These are phyloP conservation scores for Scedosporium dehoogii DNA, from an alignment of 2,329 filamentous ascomycete genomes.

Conservation along the genomic window DNA sequence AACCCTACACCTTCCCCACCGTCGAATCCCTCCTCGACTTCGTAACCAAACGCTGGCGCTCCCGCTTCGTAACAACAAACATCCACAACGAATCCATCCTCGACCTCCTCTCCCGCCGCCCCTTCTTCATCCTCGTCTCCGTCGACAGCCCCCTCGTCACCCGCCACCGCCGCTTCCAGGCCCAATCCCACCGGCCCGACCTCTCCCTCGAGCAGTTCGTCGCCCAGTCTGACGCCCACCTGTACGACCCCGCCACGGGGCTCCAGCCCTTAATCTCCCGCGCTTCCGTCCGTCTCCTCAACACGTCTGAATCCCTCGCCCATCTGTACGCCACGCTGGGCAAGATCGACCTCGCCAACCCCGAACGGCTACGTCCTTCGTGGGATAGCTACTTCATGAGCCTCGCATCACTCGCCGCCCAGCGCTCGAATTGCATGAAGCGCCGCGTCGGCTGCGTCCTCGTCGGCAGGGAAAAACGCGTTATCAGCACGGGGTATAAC, in stretches of 20 bases:
- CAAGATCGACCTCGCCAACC: slow-evolving; percentile 66
- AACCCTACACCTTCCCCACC: slow-evolving; percentile 41
- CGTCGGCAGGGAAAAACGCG: slow-evolving; percentile 67
- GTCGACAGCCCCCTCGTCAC: slow-evolving; percentile 81
- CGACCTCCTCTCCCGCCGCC: slow-evolving; percentile 66
- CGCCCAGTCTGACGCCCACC: slow-evolving; percentile 55
- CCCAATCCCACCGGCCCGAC: slow-evolving; percentile 22
- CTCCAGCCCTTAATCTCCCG: slow-evolving; percentile 70
- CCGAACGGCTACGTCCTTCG: slow-evolving; percentile 70
- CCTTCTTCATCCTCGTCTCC: slow-evolving; percentile 88
- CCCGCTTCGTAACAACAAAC: slow-evolving; percentile 78
- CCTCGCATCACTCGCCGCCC: slow-evolving; percentile 81
- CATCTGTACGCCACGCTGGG: slow-evolving; percentile 64
- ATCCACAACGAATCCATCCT: slow-evolving; percentile 64
- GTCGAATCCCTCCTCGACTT: slow-evolving; percentile 67
- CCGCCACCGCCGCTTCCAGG: slow-evolving; percentile 70
- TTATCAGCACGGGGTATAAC: slow-evolving; percentile 95
- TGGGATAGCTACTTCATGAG: slow-evolving; percentile 99
- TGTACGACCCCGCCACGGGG: slow-evolving; percentile 58
- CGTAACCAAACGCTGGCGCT: slow-evolving; percentile 75
- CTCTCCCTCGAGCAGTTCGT: slow-evolving; percentile 45
- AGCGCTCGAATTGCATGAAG: slow-evolving; percentile 97
- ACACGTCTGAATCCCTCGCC: slow-evolving; percentile 63
- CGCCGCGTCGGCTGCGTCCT: slow-evolving; percentile 89
- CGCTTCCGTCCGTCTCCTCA: slow-evolving; percentile 77